A percentile compares a stretch with the other conserved stretches of the same genome.
phyloP scores from a whole-genome alignment of 768 basidiomycete species.

The Galerina marginata region DNA sequence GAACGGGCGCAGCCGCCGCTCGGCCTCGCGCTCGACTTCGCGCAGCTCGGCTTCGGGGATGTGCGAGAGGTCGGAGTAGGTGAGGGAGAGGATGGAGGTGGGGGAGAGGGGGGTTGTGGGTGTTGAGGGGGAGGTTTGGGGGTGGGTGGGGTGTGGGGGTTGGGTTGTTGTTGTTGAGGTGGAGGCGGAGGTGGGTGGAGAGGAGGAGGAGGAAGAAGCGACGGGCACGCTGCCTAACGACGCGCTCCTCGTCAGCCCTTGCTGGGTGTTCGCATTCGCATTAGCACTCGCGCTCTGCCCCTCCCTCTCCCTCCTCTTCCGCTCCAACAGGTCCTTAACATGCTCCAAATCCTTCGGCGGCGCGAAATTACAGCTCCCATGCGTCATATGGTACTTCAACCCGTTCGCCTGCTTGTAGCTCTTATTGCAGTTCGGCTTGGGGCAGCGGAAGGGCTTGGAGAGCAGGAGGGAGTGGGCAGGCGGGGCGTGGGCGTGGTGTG shows the following conservation, averaged over 20 bases:
- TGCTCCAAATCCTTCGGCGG: slow-evolving; percentile 86
- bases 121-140: slow-evolving; percentile 10
- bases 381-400: slow-evolving; percentile 93
- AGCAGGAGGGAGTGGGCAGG: slow-evolving; percentile 65
- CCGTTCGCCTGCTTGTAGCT: slow-evolving; percentile 96
- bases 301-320: slow-evolving; percentile 50
- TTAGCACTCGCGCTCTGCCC: slow-evolving; percentile 18
- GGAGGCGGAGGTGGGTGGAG: no score
- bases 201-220: neutral
- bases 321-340: slow-evolving; percentile 72
- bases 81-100: slow-evolving; percentile 30
- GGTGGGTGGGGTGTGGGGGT: neutral
- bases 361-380: slow-evolving; percentile 92
- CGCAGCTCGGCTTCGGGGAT: slow-evolving; percentile 68
- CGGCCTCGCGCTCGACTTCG: slow-evolving; percentile 84
- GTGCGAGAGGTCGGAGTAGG: slow-evolving; percentile 46
- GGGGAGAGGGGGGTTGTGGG: slow-evolving; percentile 30
- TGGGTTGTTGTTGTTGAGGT: neutral
- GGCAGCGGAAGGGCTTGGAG: slow-evolving; percentile 90
- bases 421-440: slow-evolving; percentile 95
- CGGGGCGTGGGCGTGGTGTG: slow-evolving; percentile 1
- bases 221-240: slow-evolving; percentile 23
- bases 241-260: slow-evolving; percentile 26
- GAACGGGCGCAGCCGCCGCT: slow-evolving; percentile 81
- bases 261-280: neutral